A percentile compares a stretch with the other conserved stretches of the same genome.
Conservation (phyloP, 257 asterid species). For the Agastache rugosa region DNA sequence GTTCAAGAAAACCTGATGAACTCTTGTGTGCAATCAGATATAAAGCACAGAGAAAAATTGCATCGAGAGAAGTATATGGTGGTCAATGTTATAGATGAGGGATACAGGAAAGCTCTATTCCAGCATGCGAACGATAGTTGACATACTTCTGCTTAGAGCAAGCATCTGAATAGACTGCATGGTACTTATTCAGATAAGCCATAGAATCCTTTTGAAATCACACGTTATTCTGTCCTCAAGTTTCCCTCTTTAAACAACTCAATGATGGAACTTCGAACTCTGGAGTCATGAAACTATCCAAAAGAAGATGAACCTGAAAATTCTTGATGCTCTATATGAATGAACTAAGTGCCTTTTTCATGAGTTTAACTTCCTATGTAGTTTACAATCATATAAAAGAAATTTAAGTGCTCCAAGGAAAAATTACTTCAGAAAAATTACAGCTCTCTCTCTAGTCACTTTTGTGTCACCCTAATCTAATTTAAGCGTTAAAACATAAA, state of each 20-base stretch:
- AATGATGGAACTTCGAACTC: slow-evolving; percentile 23
- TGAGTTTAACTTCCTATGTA: background rate
- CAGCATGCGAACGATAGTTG: background rate
- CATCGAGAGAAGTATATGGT: slow-evolving; percentile 4
- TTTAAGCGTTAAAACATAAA: no score
- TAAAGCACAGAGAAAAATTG: slow-evolving; percentile 5
- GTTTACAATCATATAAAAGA: background rate
- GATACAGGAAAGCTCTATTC: background rate
- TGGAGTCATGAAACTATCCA: background rate
- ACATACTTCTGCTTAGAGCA: slow-evolving; percentile 21
- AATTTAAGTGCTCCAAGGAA: background rate
- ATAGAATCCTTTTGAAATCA: background rate
- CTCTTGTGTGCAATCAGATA: background rate
- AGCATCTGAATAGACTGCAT: background rate
- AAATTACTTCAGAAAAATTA: background rate
- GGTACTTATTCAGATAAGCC: background rate
- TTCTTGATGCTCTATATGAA: background rate
- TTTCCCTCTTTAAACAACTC: slow-evolving; percentile 15
- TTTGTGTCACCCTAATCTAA: no score
- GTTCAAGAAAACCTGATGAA: no score
- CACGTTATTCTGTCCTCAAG: background rate
- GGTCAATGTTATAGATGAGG: slow-evolving; percentile 11
- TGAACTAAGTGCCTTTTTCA: no score
- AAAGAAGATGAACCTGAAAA: background rate
- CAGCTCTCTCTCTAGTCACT: no score